Base-by-base conservation (phyloP, 192 early-diverging fungal species). In the Obelidium mucronatum region DNA sequence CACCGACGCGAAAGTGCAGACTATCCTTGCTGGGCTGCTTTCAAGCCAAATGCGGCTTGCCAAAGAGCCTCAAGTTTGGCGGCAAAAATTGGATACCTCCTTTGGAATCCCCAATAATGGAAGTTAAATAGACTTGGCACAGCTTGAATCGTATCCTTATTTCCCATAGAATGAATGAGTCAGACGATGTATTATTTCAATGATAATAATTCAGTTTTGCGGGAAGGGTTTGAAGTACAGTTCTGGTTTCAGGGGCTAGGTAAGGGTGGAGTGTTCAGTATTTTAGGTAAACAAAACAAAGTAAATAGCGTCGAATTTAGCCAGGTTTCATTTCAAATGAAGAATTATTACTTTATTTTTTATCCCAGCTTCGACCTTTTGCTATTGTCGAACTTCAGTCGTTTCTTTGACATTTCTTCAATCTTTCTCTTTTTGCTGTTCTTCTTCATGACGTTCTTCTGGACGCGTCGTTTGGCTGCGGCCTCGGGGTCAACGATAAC, bases 401-500 rank as follows among this genome's bases (percentile, higher is more conserved):
- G 39, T 31, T 11, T 24, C 52, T 67, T 76, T 56, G 74, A 51
- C 24, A 67, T 37, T 54, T 93, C 92, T 71, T 85, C 85, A n/a
- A 87, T 83, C 74, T 91, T 93, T 56, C 90, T 83, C 77, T 93
- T 93, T 36, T 90, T 88, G 35, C 80, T 88, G 24, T 83, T 78
- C 33, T 84, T 84, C 63, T 93, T 92, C 85, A 90, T 89, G 68
- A 90, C 90, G 69, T 91, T 91, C 82, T 91, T 93, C 67, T 91
- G 86, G 24, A 90, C 63, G 62, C 91, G 90, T 63, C 91, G 87
- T 62, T 85, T 84, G 3, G 94, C 92, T 24, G 86, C 81, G 36
- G 89, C 83, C 79, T 92, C 91, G 0, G 96, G 94, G 67, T 95
- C 93, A 59, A 88, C 81, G 51, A 93, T 87, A 24, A 89, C 87